phyloP scores from a whole-genome alignment of 805 yeast genomes.

The Lipomyces oligophaga region DNA sequence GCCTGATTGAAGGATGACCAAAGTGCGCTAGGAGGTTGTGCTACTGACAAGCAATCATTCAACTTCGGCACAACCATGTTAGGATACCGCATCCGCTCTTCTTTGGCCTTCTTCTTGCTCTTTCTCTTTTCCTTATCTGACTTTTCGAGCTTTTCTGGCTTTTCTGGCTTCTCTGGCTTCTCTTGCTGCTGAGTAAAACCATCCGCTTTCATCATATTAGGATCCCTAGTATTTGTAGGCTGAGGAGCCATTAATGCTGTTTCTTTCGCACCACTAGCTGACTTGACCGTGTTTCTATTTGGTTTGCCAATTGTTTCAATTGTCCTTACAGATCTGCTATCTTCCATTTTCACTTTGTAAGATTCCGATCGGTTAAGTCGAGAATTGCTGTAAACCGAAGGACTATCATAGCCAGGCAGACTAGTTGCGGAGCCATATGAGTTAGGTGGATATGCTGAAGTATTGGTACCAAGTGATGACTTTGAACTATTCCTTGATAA shows the following conservation, averaged over 20 bases:
- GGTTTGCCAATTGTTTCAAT: constrained; percentile 21
- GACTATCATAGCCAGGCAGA: constrained; percentile 5
- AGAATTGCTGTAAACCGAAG: constrained; percentile 2
- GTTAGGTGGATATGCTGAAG: background rate
- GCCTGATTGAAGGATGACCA: constrained; percentile 13
- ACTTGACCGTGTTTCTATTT: constrained; percentile 16
- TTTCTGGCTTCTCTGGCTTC: background rate
- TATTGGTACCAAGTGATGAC: background rate
- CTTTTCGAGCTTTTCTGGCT: constrained; percentile 2
- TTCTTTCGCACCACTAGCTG: constrained; percentile 24
- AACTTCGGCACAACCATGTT: constrained; percentile 19
- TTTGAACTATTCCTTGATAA: constrained; percentile 8
- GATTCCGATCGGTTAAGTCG: constrained; percentile 1
- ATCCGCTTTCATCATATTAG: constrained; percentile 6
- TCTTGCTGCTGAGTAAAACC: background rate
- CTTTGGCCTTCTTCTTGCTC: constrained; percentile 16
- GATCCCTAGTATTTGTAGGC: constrained; percentile 12
- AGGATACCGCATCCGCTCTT: constrained; percentile 20
- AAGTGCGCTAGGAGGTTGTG: constrained; percentile 3
- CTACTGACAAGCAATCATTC: constrained; percentile 20
- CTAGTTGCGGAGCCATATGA: constrained; percentile 5
- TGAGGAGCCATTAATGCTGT: constrained; percentile 23
- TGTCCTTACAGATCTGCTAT: constrained; percentile 12
- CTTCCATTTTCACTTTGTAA: constrained; percentile 3
- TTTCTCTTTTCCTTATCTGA: constrained; percentile 14